Evolutionary conservation across 352 stramenopile genomes (phyloP), one percentile per base, ranked within the genome.

Genomic region (Phytophthora syringae): DNA sequence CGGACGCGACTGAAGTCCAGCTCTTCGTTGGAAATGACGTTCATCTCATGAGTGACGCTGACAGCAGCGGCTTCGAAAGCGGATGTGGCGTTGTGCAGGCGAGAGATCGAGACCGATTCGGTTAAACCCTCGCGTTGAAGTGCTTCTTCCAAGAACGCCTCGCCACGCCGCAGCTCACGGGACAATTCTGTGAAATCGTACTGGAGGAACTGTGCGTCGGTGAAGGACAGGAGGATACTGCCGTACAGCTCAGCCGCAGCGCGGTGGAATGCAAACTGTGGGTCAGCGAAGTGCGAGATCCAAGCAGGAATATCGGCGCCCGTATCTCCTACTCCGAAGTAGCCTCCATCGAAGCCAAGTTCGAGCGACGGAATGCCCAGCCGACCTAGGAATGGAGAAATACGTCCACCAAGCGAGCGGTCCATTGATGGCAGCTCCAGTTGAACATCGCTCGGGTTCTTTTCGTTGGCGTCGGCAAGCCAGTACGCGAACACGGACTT

Each of bases 101-200:
- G 84, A 27, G 64, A 64, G 22, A 91, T 63, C 10, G 78, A 70
- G 13, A 90, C 60, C 9, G 57, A 25, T 0, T 77, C 47, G 1
- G 62, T 39, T 24, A 84, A 42, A n/a, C 67, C 66, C 25, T 76
- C 57, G 11, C 62, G 74, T 34, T 39, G 48, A n/a, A 95, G 59
- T 6, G 79, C 83, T 25, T 75, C 55, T 3, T 72, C 50, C 7
- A 95, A 45, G 34, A 90, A 81, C 25, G 73, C 66, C 43, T 95
- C 79, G 13, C 83, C 86, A 30, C 77, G 66, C 11, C 84, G 84
- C 21, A 95, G 54, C 27, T 93, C 83, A 6, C 84, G 82, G 3
- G 86, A 86, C 16, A 93, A 69, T 53, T 93, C 86, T 0, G 76
- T 89, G 62, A 95, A 95, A 61, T 95, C 86, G 67, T 95, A 95